These are phyloP conservation scores for Peronospora belbahrii DNA, from an alignment of 352 stramenopile species.

Conservation along the genomic window DNA sequence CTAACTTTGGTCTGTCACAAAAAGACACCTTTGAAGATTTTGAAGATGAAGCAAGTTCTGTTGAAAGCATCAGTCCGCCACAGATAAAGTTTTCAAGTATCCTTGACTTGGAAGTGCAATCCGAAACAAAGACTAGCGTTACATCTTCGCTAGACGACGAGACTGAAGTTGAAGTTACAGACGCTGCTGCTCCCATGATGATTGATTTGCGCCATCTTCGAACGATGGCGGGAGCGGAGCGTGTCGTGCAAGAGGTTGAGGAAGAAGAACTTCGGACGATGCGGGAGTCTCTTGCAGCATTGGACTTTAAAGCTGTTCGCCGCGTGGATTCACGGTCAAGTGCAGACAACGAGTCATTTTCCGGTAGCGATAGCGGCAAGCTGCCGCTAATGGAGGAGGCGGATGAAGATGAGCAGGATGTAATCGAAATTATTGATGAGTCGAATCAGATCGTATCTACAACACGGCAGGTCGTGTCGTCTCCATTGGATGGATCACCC, in stretches of 20 bases:
- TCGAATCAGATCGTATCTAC: conserved; percentile 17
- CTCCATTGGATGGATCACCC: conserved; percentile 15
- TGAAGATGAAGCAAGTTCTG: conserved; percentile 5
- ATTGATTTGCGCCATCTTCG: conserved; percentile 32
- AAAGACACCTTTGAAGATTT: conserved; percentile 2
- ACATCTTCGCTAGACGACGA: conserved; percentile 25
- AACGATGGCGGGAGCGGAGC: conserved; percentile 28
- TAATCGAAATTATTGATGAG: conserved; percentile 19
- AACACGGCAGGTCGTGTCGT: conserved; percentile 28
- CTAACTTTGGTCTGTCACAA: conserved; percentile 1
- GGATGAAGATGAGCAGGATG: conserved; percentile 11
- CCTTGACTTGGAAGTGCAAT: conserved; percentile 18
- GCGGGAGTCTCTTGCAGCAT: conserved; percentile 23
- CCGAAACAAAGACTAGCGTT: conserved; percentile 27
- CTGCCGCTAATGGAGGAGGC: conserved; percentile 23
- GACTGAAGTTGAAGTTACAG: conserved; percentile 10
- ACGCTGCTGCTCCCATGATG: conserved; percentile 18
- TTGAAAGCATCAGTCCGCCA: conserved; percentile 5
- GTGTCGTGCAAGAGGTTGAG: conserved; percentile 27
- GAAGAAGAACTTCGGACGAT: conserved; percentile 28
- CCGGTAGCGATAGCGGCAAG: conserved; percentile 12
- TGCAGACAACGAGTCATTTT: conserved; percentile 6
- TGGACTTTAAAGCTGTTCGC: conserved; percentile 23
- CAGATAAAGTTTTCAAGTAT: conserved; percentile 12
- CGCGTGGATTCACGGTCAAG: conserved; percentile 13